Percentiles rank a stretch among this genome's conserved stretches.
Conservation (phyloP, 1,284 basidiomycete genomes). For the Cystobasidium sp. region DNA sequence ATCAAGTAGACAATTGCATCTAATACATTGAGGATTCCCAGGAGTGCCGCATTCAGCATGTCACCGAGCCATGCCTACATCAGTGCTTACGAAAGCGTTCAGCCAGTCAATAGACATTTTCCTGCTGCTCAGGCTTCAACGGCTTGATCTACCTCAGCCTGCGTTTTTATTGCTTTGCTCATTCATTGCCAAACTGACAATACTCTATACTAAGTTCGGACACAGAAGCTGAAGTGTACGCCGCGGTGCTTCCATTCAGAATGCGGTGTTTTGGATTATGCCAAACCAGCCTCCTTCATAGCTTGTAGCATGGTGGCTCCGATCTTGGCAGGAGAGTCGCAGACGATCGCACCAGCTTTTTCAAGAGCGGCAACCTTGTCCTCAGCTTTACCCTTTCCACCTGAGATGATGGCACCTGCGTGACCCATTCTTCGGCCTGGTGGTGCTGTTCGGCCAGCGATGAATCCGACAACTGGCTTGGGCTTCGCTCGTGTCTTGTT, state of each 20-base stretch:
- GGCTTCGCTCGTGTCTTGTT: conserved; percentile 86
- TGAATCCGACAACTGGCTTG: conserved; percentile 97
- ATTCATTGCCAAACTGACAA: too few species aligned
- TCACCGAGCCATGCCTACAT: too few species aligned
- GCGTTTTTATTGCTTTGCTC: too few species aligned
- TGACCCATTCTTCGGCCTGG: conserved; percentile 99
- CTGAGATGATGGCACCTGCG: conserved; percentile 96
- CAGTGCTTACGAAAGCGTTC: too few species aligned
- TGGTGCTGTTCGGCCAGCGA: conserved; percentile 92
- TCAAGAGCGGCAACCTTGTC: conserved; percentile 97
- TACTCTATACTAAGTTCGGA: background rate
- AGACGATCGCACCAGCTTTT: conserved; percentile 90
- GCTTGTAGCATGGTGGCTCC: conserved; percentile 85
- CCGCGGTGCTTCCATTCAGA: too few species aligned
- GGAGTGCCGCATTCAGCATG: background rate
- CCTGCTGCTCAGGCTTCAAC: too few species aligned
- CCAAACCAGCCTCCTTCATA: conserved; percentile 82
- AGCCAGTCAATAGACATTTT: too few species aligned
- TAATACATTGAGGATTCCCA: background rate
- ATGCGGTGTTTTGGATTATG: conserved; percentile 58
- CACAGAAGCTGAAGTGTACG: background rate
- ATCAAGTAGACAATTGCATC: background rate
- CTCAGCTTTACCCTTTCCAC: conserved; percentile 93
- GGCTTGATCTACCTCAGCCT: too few species aligned
- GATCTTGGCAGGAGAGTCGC: conserved; percentile 94